Conservation (phyloP, 768 basidiomycete species). For the Amanita subjunquillea region DNA sequence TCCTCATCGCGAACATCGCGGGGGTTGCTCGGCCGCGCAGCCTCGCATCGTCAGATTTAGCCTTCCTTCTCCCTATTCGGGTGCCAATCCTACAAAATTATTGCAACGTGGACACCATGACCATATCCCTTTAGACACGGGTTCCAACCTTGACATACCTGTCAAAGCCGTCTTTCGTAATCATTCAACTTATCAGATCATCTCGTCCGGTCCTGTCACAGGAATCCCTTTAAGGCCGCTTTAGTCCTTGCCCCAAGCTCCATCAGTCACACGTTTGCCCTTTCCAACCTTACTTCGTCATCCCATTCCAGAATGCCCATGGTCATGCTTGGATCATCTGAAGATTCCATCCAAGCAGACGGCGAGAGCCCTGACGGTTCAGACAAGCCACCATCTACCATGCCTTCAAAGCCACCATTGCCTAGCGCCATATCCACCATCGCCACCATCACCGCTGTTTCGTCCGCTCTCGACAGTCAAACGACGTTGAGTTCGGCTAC, state of each 20-base stretch:
- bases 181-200: conserved; percentile 4
- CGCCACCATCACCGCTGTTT: conserved; percentile 10
- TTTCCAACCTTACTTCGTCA: neutral
- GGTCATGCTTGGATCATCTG: conserved; percentile 36
- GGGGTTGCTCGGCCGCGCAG: conserved; percentile 9
- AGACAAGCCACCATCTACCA: conserved; percentile 46
- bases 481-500: conserved; percentile 8
- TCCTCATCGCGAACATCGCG: conserved; percentile 16
- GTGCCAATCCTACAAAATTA: conserved; percentile 12
- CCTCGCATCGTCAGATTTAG: neutral
- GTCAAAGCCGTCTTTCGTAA: conserved; percentile 4
- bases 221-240: conserved; percentile 4
- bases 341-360: conserved; percentile 40
- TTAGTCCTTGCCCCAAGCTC: conserved; percentile 1
- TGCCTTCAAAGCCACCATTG: conserved; percentile 13
- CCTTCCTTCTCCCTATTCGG: conserved; percentile 3
- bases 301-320: conserved; percentile 19
- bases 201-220: conserved; percentile 1
- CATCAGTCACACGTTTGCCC: conserved; percentile 4
- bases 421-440: conserved; percentile 1
- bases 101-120: conserved; percentile 32
- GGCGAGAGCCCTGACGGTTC: conserved; percentile 46
- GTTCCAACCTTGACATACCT: conserved; percentile 13
- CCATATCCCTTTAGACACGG: conserved; percentile 29
- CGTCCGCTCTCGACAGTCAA: conserved; percentile 7